Evolutionary conservation across 441 rosid genomes (phyloP), one percentile per base, ranked within the genome.

Genomic region (Biscutella laevigata): DNA sequence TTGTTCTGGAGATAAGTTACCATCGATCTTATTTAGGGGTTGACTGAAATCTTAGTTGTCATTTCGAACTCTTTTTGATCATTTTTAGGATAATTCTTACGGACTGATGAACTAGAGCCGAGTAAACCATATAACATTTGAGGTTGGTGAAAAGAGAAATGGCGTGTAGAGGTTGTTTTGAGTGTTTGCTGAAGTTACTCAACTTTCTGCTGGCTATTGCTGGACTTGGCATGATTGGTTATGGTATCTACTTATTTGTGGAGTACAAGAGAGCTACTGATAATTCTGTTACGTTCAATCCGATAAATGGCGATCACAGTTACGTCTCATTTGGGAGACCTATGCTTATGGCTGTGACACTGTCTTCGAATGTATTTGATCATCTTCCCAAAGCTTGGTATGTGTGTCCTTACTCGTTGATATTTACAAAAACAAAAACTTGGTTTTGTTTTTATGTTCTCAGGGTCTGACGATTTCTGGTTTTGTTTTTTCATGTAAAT

Each of bases 221-320:
- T 60, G 99, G 99, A 43, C 80, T 89, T 66, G 82, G 90, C 22
- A 89, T 94, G 94, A 74, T 86, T 69, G 99, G 96, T 16, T 94
- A 83, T 67, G 99, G 99, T 53, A 84, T 88, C 64, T 94, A 94
- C 78, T 78, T 94, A 76, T 86, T 86, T 53, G 87, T 94, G 13
- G 86, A 82, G 78, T 94, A 76, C 63, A 69, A 73, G 69, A 72
- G 64, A 38, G 80, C 73, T 0, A 59, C 78, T 4, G 76, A 54
- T 5, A 59, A 54, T 51, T 39, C 58, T 2, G 2, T 62, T 27
- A 48, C 70, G 42, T 56, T 69, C 36, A 50, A 66, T 7, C 71
- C 80, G 20, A 20, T 24, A 1, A 59, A 51, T 42, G 70, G 55
- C 52, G 75, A 67, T 38, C 50, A 57, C 25, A 65, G 49, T 47